A percentile compares a stretch with the other conserved stretches of the same genome.
Conservation (phyloP, 345 rosid species). For the Rhodamnia argentea region DNA sequence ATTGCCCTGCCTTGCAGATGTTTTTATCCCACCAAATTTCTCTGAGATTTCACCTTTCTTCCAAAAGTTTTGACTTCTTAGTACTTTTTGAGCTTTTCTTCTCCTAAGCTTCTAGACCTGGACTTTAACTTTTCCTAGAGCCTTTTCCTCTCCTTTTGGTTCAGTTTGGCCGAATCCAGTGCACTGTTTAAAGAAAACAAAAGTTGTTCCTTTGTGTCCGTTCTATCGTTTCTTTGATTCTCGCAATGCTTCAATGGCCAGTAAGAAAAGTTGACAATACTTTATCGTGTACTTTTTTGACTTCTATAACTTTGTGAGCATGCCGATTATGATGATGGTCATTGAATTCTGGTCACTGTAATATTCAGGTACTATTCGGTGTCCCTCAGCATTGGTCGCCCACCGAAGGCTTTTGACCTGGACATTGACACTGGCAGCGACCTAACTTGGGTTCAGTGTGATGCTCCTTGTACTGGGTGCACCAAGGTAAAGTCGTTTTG, state of each 20-base stretch:
- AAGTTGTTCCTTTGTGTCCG: background rate
- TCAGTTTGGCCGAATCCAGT: background rate
- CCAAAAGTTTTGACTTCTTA: background rate
- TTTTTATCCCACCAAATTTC: background rate
- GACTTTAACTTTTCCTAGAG: background rate
- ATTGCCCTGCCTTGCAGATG: background rate
- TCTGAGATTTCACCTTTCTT: background rate
- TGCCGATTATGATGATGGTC: background rate
- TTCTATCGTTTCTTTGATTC: background rate
- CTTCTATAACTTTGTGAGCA: background rate
- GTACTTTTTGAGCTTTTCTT: background rate
- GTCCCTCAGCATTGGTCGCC: conserved; percentile 50
- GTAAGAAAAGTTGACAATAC: background rate
- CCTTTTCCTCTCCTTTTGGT: background rate
- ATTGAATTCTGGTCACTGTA: background rate
- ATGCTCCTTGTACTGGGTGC: conserved; percentile 88
- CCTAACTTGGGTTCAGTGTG: conserved; percentile 93
- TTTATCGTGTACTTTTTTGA: background rate
- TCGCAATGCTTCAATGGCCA: background rate
- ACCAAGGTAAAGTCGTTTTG: conserved; percentile 37
- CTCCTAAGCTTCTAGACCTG: background rate
- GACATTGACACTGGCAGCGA: conserved; percentile 97
- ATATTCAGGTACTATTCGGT: conserved; percentile 66
- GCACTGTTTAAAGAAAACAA: background rate
- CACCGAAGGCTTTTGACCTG: conserved; percentile 68